These are phyloP conservation scores for Zasmidium angulare DNA, from an alignment of 2,329 filamentous ascomycete genomes.

Conservation along the genomic window DNA sequence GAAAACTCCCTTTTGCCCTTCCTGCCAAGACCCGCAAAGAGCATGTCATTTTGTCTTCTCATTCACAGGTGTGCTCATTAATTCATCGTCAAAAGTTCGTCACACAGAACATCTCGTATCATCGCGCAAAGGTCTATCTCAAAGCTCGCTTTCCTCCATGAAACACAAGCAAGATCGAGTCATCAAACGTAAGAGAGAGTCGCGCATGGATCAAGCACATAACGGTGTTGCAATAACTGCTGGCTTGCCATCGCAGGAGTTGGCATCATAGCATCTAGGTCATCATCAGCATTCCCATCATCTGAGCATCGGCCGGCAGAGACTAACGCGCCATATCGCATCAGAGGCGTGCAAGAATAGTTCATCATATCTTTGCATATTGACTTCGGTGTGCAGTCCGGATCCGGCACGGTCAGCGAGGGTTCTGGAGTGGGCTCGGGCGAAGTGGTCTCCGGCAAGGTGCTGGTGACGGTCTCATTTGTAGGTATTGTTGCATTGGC, in stretches of 20 bases:
- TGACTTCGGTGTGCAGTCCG: constrained; percentile 10
- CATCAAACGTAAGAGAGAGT: not conserved
- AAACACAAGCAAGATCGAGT: too few relatives aligned
- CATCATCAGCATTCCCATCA: not conserved
- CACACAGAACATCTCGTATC: too few relatives aligned
- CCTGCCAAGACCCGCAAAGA: too few relatives aligned
- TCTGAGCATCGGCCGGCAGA: not conserved
- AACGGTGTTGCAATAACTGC: not conserved
- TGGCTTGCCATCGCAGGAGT: constrained; percentile 19
- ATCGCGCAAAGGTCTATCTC: too few relatives aligned
- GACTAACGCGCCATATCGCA: constrained; percentile 23
- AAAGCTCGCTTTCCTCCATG: too few relatives aligned
- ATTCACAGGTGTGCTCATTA: too few relatives aligned
- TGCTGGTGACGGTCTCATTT: not conserved
- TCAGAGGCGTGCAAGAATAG: constrained; percentile 9
- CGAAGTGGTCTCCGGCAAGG: not conserved
- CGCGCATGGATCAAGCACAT: not conserved
- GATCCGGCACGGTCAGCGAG: not conserved
- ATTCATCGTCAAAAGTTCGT: too few relatives aligned
- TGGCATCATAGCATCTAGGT: constrained; percentile 24
- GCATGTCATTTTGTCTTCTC: too few relatives aligned
- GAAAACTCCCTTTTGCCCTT: too few relatives aligned
- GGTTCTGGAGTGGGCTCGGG: not conserved
- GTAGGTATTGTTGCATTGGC: not conserved
- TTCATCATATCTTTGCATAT: constrained; percentile 21